Conservation (phyloP, 2,329 filamentous ascomycete genomes). For the Tolypocladium cylindrosporum region DNA sequence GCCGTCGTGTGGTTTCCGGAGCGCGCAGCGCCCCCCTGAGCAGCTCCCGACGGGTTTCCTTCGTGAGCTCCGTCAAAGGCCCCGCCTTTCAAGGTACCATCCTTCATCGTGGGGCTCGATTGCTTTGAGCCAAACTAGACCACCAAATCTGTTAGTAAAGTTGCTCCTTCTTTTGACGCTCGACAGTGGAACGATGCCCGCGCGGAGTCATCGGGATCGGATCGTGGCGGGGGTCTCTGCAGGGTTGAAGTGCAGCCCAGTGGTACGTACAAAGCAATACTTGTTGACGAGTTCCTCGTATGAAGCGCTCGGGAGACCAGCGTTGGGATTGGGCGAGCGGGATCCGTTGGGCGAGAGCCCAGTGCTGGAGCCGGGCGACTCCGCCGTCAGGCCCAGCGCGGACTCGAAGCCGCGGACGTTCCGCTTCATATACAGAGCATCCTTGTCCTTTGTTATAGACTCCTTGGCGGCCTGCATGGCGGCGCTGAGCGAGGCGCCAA, state of each 20-base stretch:
- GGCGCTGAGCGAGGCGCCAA: slow-evolving; percentile 80
- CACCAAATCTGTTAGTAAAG: slow-evolving; percentile 27
- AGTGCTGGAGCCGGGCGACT: slow-evolving; percentile 8
- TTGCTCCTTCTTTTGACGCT: slow-evolving; percentile 3
- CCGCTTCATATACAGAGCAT: slow-evolving; percentile 48
- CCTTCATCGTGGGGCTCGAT: slow-evolving; percentile 38
- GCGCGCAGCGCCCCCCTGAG: too few species aligned
- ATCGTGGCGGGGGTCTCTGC: slow-evolving; percentile 8
- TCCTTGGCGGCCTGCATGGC: slow-evolving; percentile 69
- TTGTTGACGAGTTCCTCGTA: slow-evolving; percentile 97
- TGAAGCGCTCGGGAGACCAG: slow-evolving; percentile 67
- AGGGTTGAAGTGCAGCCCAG: slow-evolving; percentile 22
- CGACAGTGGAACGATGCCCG: neutral
- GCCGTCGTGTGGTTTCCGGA: neutral
- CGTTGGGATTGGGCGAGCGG: slow-evolving; percentile 39
- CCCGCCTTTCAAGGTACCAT: slow-evolving; percentile 33
- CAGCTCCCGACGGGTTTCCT: neutral
- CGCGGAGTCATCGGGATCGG: slow-evolving; percentile 4
- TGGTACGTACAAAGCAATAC: slow-evolving; percentile 97
- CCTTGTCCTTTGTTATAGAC: slow-evolving; percentile 45
- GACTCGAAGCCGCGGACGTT: slow-evolving; percentile 22
- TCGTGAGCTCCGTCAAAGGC: slow-evolving; percentile 21
- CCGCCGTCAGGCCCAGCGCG: slow-evolving; percentile 6
- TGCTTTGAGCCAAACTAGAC: slow-evolving; percentile 53
- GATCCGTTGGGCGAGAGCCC: slow-evolving; percentile 25